These are phyloP conservation scores for Brassica balearica DNA, from an alignment of 441 rosid genomes.

Conservation along the genomic window DNA sequence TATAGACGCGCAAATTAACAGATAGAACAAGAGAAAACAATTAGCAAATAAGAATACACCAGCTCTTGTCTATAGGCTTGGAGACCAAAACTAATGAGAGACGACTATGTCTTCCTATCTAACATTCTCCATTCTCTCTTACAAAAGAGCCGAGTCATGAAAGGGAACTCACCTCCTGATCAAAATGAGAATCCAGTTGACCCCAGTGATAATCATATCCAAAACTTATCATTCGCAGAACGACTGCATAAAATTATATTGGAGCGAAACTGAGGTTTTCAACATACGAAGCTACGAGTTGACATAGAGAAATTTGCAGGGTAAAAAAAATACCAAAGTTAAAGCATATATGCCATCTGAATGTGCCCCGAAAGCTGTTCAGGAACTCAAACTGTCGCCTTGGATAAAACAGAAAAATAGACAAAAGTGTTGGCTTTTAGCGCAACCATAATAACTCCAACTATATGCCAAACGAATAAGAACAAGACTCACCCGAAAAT, in stretches of 20 bases:
- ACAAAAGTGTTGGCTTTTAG: slow-evolving; percentile 6
- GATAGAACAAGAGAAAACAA: slow-evolving; percentile 2
- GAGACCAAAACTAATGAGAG: slow-evolving; percentile 3
- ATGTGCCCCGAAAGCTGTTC: slow-evolving; percentile 84
- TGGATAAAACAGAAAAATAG: slow-evolving; percentile 36
- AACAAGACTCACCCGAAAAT: slow-evolving; percentile 69
- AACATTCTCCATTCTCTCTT: background rate
- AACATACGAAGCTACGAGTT: slow-evolving; percentile 1
- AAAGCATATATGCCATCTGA: slow-evolving; percentile 98
- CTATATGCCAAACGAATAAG: background rate
- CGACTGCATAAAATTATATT: slow-evolving; percentile 59
- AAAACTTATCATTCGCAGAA: slow-evolving; percentile 96
- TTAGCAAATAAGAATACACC: background rate
- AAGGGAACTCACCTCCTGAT: slow-evolving; percentile 61
- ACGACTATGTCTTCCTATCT: slow-evolving; percentile 11
- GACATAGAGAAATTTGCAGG: background rate
- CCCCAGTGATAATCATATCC: slow-evolving; percentile 93
- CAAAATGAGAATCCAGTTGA: slow-evolving; percentile 63
- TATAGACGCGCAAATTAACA: background rate
- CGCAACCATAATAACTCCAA: slow-evolving; percentile 18
- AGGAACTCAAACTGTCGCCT: slow-evolving; percentile 74
- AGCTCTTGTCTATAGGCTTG: background rate
- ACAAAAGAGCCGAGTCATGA: background rate
- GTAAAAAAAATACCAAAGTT: slow-evolving; percentile 72
- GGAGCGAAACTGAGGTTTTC: slow-evolving; percentile 60